These are phyloP conservation scores for Eucalyptus lansdowneana DNA, from an alignment of 345 rosid genomes.

Conservation along the genomic window DNA sequence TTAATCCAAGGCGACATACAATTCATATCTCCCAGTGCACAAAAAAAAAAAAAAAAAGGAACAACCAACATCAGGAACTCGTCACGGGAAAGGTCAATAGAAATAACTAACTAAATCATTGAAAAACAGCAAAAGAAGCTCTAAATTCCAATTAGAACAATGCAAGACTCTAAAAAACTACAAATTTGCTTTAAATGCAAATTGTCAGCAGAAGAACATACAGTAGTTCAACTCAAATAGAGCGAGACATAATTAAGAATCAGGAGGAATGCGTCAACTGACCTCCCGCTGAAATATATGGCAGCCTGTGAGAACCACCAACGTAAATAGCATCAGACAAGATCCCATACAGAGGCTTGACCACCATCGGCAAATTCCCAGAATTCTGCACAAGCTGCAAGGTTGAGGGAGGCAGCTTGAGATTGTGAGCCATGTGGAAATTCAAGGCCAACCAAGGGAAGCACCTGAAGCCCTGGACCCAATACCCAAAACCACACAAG, in stretches of 20 bases:
- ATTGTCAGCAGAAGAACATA: neutral
- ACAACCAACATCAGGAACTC: neutral
- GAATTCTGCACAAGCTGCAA: constrained; percentile 81
- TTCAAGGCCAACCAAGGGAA: constrained; percentile 93
- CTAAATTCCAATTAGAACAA: neutral
- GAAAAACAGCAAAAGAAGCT: neutral
- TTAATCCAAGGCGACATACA: neutral
- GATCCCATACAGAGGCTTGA: constrained; percentile 78
- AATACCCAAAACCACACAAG: constrained; percentile 82
- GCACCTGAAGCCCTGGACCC: constrained; percentile 86
- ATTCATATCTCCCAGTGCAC: neutral
- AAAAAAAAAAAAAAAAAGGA: neutral
- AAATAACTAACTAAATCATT: neutral
- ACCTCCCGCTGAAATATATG: constrained; percentile 87
- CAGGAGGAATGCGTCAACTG: constrained; percentile 1
- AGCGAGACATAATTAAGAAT: neutral
- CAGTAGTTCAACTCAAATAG: neutral
- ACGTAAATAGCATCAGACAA: constrained; percentile 71
- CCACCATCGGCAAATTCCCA: constrained; percentile 83
- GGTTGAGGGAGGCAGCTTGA: constrained; percentile 53
- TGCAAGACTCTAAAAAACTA: neutral
- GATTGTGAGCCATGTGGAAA: constrained; percentile 71
- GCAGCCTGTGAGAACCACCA: constrained; percentile 65
- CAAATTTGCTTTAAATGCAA: neutral
- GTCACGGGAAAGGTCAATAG: neutral